A percentile compares a stretch with the other conserved stretches of the same genome.
Conservation (phyloP, 176 grass and related monocot species). For the Elymus sibiricus region DNA sequence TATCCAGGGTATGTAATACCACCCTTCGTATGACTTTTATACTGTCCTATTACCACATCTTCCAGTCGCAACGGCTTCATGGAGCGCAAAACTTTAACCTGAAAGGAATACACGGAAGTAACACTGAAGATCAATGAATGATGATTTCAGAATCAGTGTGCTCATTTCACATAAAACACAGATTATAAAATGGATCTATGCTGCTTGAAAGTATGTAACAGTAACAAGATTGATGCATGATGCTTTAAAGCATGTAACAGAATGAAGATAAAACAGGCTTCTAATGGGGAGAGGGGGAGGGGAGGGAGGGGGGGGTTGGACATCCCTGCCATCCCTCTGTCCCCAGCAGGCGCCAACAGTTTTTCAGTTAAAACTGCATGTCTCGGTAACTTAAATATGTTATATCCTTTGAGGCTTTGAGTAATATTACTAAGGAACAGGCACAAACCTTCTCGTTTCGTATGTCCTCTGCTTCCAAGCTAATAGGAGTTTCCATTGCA, state of each 20-base stretch:
- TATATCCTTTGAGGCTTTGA: neutral
- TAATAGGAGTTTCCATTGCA: constrained; percentile 94
- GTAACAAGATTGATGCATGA: neutral
- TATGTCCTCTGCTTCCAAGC: constrained; percentile 96
- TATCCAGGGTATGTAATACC: constrained; percentile 72
- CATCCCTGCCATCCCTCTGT: neutral
- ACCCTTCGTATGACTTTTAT: constrained; percentile 76
- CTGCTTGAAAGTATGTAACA: neutral
- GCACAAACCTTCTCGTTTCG: constrained; percentile 83
- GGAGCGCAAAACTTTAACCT: constrained; percentile 92
- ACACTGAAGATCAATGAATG: neutral
- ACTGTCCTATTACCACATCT: constrained; percentile 82
- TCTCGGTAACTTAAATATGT: neutral
- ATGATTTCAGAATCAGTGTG: neutral
- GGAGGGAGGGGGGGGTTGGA: too few relatives aligned
- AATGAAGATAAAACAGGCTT: neutral
- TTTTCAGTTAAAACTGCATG: neutral
- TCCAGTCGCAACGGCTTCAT: constrained; percentile 87
- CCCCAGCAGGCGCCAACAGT: neutral
- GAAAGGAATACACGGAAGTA: constrained; percentile 15
- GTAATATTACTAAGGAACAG: neutral
- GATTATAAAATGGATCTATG: neutral
- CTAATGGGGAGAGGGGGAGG: neutral
- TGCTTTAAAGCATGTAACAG: neutral
- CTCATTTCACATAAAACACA: neutral